phyloP scores from a whole-genome alignment of 805 yeast species.

The Candida berthetii region DNA sequence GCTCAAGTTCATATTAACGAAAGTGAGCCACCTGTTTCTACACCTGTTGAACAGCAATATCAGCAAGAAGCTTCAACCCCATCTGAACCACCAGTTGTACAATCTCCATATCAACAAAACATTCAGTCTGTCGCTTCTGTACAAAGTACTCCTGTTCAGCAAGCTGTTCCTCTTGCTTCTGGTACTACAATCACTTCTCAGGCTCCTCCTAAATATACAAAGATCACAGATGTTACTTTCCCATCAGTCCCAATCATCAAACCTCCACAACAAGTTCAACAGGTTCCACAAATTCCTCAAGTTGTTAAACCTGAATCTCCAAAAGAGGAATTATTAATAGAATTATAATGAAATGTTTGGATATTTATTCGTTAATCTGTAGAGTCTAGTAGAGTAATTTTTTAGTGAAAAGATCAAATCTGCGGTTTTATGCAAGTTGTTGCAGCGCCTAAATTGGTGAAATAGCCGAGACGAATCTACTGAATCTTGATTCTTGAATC shows the following conservation, averaged over 20 bases:
- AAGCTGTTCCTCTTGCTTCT: neutral
- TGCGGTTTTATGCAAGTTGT: neutral
- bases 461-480: too few species aligned
- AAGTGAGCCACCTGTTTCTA: neutral
- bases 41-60: constrained; percentile 1
- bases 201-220: constrained; percentile 6
- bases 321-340: constrained; percentile 18
- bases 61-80: constrained; percentile 5
- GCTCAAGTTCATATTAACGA: neutral
- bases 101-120: neutral
- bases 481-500: too few species aligned
- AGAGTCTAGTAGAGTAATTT: too few species aligned
- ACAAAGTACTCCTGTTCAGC: constrained; percentile 1
- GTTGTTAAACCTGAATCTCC: constrained; percentile 3
- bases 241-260: constrained; percentile 34
- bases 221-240: constrained; percentile 30
- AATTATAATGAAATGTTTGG: constrained; percentile 5
- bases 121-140: neutral
- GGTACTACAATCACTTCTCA: too few species aligned
- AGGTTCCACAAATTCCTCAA: neutral
- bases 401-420: too few species aligned
- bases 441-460: neutral
- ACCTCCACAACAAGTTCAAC: constrained; percentile 5
- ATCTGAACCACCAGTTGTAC: neutral
- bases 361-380: too few species aligned